These are phyloP conservation scores for Polytrichum formosum DNA, from an alignment of 225 moss, liverwort and hornwort genomes.

Conservation along the genomic window DNA sequence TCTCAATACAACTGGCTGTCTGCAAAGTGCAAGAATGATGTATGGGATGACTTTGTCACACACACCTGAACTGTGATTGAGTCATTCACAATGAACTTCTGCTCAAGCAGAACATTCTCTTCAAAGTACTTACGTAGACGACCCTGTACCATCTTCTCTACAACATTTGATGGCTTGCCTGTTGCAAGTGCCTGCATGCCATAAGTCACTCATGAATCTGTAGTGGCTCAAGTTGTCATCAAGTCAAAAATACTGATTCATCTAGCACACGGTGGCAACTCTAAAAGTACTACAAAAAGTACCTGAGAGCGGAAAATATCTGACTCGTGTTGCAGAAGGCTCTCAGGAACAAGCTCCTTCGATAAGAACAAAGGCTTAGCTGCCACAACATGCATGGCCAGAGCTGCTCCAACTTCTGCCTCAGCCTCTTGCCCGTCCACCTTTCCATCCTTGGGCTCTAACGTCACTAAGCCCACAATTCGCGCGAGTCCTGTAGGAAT, in stretches of 20 bases:
- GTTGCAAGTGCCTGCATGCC: conserved; percentile 68
- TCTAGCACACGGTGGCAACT: too few relatives aligned
- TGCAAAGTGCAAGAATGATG: not conserved
- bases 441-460: conserved; percentile 52
- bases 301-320: conserved; percentile 83
- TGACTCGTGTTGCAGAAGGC: conserved; percentile 60
- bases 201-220: too few relatives aligned
- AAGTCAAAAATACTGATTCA: too few relatives aligned
- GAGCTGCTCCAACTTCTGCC: conserved; percentile 62
- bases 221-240: too few relatives aligned
- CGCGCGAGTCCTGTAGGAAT: conserved; percentile 46
- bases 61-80: conserved; percentile 63
- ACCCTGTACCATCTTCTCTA: conserved; percentile 92
- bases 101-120: conserved; percentile 80
- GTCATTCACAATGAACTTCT: conserved; percentile 84
- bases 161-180: conserved; percentile 68
- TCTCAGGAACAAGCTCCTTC: conserved; percentile 51
- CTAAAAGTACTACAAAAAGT: not conserved
- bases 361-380: conserved; percentile 88
- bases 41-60: not conserved
- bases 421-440: conserved; percentile 36
- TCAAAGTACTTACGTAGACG: conserved; percentile 84
- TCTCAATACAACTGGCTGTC: not conserved
- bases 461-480: conserved; percentile 64
- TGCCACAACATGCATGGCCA: conserved; percentile 97